phyloP scores from a whole-genome alignment of 164 flowering plant genomes.

The Nelumbo lutea region DNA sequence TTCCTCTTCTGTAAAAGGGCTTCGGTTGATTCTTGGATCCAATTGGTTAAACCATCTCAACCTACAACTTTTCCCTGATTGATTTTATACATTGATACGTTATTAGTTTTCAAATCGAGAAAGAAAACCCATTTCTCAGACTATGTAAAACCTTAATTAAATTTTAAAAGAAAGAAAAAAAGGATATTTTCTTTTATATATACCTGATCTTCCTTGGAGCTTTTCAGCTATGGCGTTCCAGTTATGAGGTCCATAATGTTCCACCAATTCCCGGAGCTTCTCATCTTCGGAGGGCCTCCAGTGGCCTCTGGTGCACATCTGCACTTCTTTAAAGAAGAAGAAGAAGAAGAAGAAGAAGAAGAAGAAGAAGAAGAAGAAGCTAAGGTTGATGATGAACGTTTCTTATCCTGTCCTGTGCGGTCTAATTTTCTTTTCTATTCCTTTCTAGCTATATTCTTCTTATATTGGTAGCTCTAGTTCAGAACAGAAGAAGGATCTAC shows the following conservation, averaged over 20 bases:
- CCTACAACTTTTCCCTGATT: conserved; percentile 69
- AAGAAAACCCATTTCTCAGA: background rate
- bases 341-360: background rate
- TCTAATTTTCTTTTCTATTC: background rate
- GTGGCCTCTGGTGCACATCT: conserved; percentile 71
- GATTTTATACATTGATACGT: background rate
- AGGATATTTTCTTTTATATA: background rate
- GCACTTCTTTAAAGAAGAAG: background rate
- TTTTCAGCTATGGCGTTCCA: conserved; percentile 82
- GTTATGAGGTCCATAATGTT: conserved; percentile 65
- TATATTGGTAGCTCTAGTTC: background rate
- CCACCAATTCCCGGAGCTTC: conserved; percentile 57
- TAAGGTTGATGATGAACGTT: background rate
- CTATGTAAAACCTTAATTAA: background rate
- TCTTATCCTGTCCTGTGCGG: background rate
- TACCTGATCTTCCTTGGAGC: conserved; percentile 83
- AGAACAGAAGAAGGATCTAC: background rate
- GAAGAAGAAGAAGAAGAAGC: background rate
- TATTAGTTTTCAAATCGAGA: background rate
- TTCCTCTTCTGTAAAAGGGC: conserved; percentile 70
- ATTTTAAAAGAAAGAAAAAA: background rate
- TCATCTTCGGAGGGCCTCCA: conserved; percentile 84
- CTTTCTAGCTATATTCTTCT: background rate
- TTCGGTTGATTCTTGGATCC: conserved; percentile 60
- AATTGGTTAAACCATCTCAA: conserved; percentile 77